These are phyloP conservation scores for Bolboschoenus planiculmis DNA, from an alignment of 176 grass and related monocot species.

Conservation along the genomic window DNA sequence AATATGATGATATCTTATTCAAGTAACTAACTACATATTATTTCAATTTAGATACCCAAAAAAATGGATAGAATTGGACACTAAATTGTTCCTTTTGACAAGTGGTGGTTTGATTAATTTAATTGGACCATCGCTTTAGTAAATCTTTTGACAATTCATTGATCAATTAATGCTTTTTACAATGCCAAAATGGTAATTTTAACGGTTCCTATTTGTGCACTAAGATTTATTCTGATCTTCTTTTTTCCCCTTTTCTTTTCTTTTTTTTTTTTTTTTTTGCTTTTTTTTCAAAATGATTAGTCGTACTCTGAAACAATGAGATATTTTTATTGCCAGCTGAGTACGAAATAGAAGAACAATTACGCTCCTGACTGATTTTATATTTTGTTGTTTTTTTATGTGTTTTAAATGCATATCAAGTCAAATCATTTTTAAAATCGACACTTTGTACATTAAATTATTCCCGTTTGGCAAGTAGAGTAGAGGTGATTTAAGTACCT, in stretches of 20 bases:
- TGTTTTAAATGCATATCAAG: neutral
- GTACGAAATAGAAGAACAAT: neutral
- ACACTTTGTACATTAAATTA: neutral
- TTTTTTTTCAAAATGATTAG: too few relatives aligned
- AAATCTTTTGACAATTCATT: conserved; percentile 7
- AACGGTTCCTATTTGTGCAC: neutral
- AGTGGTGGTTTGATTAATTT: conserved; percentile 5
- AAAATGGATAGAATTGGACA: neutral
- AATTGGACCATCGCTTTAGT: neutral
- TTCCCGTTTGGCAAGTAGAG: too few relatives aligned
- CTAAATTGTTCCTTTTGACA: neutral
- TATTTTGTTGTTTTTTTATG: neutral
- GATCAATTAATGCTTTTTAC: neutral
- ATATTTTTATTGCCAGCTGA: too few relatives aligned
- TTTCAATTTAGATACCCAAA: too few relatives aligned
- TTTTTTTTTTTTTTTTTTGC: neutral
- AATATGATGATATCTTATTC: too few relatives aligned
- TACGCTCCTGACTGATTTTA: neutral
- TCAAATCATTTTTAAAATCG: neutral
- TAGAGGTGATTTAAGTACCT: too few relatives aligned
- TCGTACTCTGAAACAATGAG: neutral
- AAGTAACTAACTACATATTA: too few relatives aligned
- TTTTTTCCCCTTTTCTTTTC: neutral
- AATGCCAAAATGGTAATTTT: neutral
- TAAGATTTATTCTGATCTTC: neutral